Evolutionary conservation across 1,284 basidiomycete species (phyloP).

Genomic region (Cutaneotrichosporon cavernicola): DNA sequence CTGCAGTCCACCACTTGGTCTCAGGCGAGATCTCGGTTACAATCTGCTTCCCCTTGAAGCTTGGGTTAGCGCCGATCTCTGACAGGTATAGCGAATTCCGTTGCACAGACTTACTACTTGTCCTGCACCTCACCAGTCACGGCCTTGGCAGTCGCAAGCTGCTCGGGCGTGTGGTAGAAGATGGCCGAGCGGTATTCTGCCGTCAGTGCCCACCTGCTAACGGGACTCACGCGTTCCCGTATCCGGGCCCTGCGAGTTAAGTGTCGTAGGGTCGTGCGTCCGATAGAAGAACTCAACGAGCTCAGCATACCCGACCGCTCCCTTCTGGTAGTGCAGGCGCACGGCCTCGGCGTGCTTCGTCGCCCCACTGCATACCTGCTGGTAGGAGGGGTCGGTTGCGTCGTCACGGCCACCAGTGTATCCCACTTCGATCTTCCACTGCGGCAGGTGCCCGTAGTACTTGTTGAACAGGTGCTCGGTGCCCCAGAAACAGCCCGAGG

Average conservation of each 20-base stretch:
- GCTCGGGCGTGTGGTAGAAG: conserved; percentile 76
- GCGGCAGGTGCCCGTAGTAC: conserved; percentile 62
- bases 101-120: conserved; percentile 60
- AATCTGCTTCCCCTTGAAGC: conserved; percentile 71
- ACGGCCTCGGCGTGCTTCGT: conserved; percentile 91
- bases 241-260: conserved; percentile 74
- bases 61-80: conserved; percentile 43
- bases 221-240: conserved; percentile 67
- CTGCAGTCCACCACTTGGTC: conserved; percentile 75
- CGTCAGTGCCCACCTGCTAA: background rate
- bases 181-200: conserved; percentile 91
- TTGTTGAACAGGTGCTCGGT: conserved; percentile 83
- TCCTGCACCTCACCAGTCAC: conserved; percentile 83
- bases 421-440: conserved; percentile 69
- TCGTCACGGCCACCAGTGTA: conserved; percentile 72
- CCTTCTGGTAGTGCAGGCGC: conserved; percentile 79
- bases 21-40: conserved; percentile 70
- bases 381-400: conserved; percentile 59
- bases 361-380: conserved; percentile 71
- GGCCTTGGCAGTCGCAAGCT: conserved; percentile 69
- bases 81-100: background rate
- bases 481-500: conserved; percentile 77
- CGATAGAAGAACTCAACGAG: conserved; percentile 92
- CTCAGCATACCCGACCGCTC: conserved; percentile 72
- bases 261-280: conserved; percentile 88